Conservation (phyloP, 2,329 filamentous ascomycete genomes). For the Xylaria arbuscula region DNA sequence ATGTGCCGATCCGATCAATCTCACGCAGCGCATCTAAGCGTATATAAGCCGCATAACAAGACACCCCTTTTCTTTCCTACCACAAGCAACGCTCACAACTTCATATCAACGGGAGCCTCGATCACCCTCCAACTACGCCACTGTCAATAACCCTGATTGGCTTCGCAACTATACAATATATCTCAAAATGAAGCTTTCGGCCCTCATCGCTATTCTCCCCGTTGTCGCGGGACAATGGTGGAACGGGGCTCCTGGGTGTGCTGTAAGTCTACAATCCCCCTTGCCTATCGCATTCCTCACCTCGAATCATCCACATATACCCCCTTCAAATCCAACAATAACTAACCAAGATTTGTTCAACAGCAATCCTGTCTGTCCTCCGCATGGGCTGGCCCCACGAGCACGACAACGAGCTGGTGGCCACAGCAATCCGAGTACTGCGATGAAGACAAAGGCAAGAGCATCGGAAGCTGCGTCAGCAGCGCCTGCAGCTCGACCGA, state of each 20-base stretch:
- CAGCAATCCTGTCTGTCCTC: slow-evolving; percentile 59
- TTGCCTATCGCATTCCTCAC: not conserved
- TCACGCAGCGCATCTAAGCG: slow-evolving; percentile 40
- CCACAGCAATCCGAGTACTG: slow-evolving; percentile 50
- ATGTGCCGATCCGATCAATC: not conserved
- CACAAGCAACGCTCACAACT: not conserved
- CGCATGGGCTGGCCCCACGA: slow-evolving; percentile 48
- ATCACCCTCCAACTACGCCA: not conserved
- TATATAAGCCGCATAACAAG: slow-evolving; percentile 32
- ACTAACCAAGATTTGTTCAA: slow-evolving; percentile 24
- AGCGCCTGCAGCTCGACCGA: slow-evolving; percentile 44
- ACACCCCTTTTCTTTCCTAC: slow-evolving; percentile 2
- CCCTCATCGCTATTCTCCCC: slow-evolving; percentile 46
- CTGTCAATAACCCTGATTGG: not conserved
- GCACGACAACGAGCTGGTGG: slow-evolving; percentile 47
- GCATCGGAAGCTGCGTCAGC: slow-evolving; percentile 47
- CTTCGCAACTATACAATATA: not conserved
- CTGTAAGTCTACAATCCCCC: slow-evolving; percentile 50
- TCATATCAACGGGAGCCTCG: not conserved
- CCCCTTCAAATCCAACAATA: not conserved
- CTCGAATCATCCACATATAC: not conserved
- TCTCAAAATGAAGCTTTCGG: slow-evolving; percentile 50
- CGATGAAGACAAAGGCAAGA: slow-evolving; percentile 44
- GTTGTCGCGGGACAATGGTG: slow-evolving; percentile 53
- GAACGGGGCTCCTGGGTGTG: slow-evolving; percentile 55